Evolutionary conservation across 2,329 filamentous ascomycete species (phyloP).

Genomic region (Neofusicoccum laricinum): DNA sequence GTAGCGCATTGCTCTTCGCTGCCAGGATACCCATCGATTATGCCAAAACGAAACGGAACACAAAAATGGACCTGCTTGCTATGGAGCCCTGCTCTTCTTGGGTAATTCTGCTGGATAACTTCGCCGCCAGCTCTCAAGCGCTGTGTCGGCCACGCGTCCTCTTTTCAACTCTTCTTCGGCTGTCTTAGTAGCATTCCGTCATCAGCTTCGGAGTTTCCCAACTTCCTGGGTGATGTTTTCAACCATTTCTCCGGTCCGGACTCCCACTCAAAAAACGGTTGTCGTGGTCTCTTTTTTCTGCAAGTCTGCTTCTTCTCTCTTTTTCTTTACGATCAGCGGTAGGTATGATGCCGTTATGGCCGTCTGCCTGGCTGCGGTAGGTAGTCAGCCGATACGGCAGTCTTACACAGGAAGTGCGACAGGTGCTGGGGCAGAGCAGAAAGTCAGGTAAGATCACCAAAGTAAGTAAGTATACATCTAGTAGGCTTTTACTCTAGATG

Average conservation of each 20-base stretch:
- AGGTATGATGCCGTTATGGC: neutral
- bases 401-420: neutral
- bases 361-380: constrained; percentile 10
- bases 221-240: neutral
- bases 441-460: constrained; percentile 6
- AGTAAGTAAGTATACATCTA: constrained; percentile 10
- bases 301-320: neutral
- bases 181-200: neutral
- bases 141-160: neutral
- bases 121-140: constrained; percentile 1
- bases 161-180: neutral
- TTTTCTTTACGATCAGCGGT: neutral
- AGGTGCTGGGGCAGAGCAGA: neutral
- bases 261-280: neutral
- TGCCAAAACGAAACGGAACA: neutral
- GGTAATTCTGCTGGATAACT: neutral
- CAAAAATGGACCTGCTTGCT: neutral
- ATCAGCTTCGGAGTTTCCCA: neutral
- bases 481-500: neutral
- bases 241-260: neutral
- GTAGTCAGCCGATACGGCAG: neutral
- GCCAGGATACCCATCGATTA: neutral
- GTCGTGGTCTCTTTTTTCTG: neutral
- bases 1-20: neutral
- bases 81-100: neutral